These are phyloP conservation scores for Mangifera indica DNA, from an alignment of 345 rosid species.

Conservation along the genomic window DNA sequence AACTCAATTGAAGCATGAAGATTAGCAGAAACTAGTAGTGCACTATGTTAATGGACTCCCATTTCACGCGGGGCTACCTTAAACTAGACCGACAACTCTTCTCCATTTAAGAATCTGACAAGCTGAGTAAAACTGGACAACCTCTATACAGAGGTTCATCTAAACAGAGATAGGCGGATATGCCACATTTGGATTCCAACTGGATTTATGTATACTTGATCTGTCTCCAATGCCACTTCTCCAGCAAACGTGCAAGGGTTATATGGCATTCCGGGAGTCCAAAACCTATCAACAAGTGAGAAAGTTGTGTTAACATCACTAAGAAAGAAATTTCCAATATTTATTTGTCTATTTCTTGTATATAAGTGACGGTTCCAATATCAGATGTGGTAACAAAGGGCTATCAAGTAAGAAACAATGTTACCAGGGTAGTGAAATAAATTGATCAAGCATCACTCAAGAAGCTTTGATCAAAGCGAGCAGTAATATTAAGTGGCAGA, in stretches of 20 bases:
- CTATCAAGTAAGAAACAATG: neutral
- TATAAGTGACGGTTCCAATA: neutral
- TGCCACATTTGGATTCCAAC: no score
- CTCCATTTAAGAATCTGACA: no score
- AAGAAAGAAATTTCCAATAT: neutral
- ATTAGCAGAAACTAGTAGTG: no score
- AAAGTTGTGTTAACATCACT: neutral
- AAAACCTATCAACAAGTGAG: constrained; percentile 2
- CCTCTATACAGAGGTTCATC: no score
- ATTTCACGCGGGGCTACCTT: no score
- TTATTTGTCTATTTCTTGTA: neutral
- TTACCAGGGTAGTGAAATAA: neutral
- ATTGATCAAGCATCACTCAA: neutral
- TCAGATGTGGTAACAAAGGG: neutral
- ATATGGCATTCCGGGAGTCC: neutral
- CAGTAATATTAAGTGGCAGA: neutral
- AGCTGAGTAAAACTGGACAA: no score
- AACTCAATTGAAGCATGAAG: no score
- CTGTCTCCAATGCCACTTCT: constrained; percentile 1
- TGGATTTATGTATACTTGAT: neutral
- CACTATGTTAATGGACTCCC: no score
- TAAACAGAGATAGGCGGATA: no score
- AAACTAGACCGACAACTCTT: no score
- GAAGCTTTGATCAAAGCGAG: neutral
- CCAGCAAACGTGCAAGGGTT: neutral